phyloP scores from a whole-genome alignment of 768 basidiomycete genomes.

The Grammothele lineata region DNA sequence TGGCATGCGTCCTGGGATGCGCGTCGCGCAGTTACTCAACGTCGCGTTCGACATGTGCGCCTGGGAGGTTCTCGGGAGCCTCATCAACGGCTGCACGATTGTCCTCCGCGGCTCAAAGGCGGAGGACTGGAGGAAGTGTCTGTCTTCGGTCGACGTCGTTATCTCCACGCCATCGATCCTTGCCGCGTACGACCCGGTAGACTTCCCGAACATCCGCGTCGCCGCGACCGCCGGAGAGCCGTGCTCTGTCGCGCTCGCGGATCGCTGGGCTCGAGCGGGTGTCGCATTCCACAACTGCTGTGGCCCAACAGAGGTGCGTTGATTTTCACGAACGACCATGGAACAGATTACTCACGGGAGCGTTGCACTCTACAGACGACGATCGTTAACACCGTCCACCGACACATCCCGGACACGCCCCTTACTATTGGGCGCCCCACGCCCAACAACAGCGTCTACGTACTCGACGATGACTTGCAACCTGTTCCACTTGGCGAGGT shows the following conservation, averaged over 20 bases:
- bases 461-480: constrained; percentile 11
- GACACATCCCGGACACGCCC: constrained; percentile 32
- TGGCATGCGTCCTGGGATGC: constrained; percentile 45
- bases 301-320: constrained; percentile 45
- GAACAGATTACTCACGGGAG: no score
- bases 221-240: no score
- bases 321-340: background rate
- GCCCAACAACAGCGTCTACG: constrained; percentile 21
- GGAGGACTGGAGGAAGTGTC: constrained; percentile 39
- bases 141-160: constrained; percentile 42
- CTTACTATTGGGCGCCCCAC: constrained; percentile 24
- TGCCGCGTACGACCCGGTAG: constrained; percentile 29
- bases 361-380: no score
- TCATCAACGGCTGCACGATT: constrained; percentile 44
- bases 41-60: constrained; percentile 60
- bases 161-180: constrained; percentile 42
- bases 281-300: constrained; percentile 43
- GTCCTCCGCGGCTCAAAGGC: constrained; percentile 42
- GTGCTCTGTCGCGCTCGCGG: no score
- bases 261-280: no score
- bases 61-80: constrained; percentile 47
- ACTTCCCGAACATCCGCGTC: constrained; percentile 49
- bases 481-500: constrained; percentile 13
- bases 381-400: constrained; percentile 50
- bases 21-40: constrained; percentile 55